Conservation (phyloP, 352 stramenopile genomes). For the Phytophthora nicotianae region DNA sequence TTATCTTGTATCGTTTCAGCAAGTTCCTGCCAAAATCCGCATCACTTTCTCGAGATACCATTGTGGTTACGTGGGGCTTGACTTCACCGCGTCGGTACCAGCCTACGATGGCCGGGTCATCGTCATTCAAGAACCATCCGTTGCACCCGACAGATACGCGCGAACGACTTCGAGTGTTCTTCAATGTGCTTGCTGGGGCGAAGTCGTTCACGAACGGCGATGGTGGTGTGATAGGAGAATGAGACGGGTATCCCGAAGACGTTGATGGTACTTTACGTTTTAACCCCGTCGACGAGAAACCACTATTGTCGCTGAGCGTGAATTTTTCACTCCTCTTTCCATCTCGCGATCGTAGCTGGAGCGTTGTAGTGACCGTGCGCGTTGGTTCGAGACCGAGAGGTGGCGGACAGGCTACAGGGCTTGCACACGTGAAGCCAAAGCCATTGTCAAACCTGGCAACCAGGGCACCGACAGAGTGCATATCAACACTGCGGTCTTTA, state of each 20-base stretch:
- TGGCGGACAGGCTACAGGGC: slow-evolving; percentile 25
- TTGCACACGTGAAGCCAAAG: slow-evolving; percentile 21
- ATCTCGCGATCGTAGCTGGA: slow-evolving; percentile 23
- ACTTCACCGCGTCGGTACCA: slow-evolving; percentile 23
- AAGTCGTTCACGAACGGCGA: slow-evolving; percentile 32
- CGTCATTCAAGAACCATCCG: slow-evolving; percentile 31
- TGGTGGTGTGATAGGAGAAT: slow-evolving; percentile 16
- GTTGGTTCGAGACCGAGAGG: slow-evolving; percentile 21
- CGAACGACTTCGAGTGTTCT: slow-evolving; percentile 26
- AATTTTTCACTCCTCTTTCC: slow-evolving; percentile 7
- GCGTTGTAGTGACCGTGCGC: slow-evolving; percentile 11
- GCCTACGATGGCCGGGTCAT: slow-evolving; percentile 20
- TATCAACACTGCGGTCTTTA: slow-evolving; percentile 2
- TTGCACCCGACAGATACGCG: slow-evolving; percentile 43
- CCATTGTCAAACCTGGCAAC: slow-evolving; percentile 22
- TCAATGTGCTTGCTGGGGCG: slow-evolving; percentile 4
- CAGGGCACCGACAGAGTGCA: slow-evolving; percentile 12
- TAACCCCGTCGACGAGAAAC: slow-evolving; percentile 19
- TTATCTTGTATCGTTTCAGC: slow-evolving; percentile 25
- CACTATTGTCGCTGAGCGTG: slow-evolving; percentile 5
- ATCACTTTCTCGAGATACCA: slow-evolving; percentile 15
- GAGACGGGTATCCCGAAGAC: slow-evolving; percentile 24
- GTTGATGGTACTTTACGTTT: slow-evolving; percentile 24
- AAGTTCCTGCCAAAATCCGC: slow-evolving; percentile 7
- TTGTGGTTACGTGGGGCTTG: too few species aligned